phyloP scores from a whole-genome alignment of 2,329 filamentous ascomycete genomes.

The Fusarium coffeatum region DNA sequence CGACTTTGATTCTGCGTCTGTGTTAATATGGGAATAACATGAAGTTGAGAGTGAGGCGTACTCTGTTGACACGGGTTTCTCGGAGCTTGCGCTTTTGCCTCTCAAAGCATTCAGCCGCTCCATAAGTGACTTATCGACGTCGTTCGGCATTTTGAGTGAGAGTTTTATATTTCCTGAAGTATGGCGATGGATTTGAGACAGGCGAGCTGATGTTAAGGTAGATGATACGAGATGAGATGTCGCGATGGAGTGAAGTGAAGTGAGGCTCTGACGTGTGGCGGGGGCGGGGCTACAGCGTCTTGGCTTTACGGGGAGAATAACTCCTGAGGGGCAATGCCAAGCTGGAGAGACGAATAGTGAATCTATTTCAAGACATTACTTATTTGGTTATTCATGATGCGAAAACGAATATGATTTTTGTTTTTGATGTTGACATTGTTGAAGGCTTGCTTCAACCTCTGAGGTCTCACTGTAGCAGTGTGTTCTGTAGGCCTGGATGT shows the following conservation, averaged over 20 bases:
- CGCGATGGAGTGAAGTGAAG: not conserved
- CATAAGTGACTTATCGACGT: constrained; percentile 61
- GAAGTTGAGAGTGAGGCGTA: not conserved
- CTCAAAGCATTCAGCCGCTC: constrained; percentile 66
- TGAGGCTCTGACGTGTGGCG: constrained; percentile 20
- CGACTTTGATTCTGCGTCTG: constrained; percentile 44
- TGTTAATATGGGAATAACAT: constrained; percentile 20
- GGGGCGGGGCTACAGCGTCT: constrained; percentile 29
- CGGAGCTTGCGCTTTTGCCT: constrained; percentile 51
- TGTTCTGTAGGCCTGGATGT: too few relatives aligned
- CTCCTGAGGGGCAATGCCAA: not conserved
- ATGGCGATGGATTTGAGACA: not conserved
- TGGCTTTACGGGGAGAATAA: constrained; percentile 17
- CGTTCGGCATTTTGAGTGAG: constrained; percentile 46
- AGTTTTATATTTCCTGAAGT: too few relatives aligned
- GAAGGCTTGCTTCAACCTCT: too few relatives aligned
- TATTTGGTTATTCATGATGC: too few relatives aligned
- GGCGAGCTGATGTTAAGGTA: not conserved
- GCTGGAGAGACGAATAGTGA: not conserved
- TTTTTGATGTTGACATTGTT: too few relatives aligned
- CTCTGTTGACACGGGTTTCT: constrained; percentile 51
- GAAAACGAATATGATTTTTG: too few relatives aligned
- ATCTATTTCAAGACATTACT: too few relatives aligned
- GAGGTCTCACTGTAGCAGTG: too few relatives aligned
- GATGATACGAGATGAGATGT: constrained; percentile 13